Evolutionary conservation across 352 stramenopile species (phyloP).

Genomic region (Phytophthora sp.): DNA sequence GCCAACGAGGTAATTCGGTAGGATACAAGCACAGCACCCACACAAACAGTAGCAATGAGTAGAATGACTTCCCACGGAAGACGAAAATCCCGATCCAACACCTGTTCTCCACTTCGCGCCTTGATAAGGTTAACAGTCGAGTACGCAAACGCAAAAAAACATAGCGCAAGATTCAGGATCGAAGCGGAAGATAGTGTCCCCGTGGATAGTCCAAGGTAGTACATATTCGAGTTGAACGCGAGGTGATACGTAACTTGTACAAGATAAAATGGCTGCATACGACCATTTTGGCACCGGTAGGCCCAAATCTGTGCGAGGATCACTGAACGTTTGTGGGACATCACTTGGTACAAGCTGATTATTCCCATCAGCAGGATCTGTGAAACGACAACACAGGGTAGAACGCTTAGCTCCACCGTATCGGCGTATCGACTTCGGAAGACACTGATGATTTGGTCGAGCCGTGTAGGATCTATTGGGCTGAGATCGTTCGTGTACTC

Average conservation of each 20-base stretch:
- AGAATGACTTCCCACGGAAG: conserved; percentile 28
- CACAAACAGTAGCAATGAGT: neutral
- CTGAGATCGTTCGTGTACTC: conserved; percentile 19
- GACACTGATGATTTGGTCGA: conserved; percentile 29
- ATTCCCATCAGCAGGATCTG: conserved; percentile 37
- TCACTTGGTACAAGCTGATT: conserved; percentile 32
- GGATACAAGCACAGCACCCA: conserved; percentile 10
- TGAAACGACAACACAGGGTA: conserved; percentile 15
- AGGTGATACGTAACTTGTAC: conserved; percentile 36
- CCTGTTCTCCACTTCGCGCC: conserved; percentile 18
- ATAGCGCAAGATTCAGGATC: conserved; percentile 20
- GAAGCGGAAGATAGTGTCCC: conserved; percentile 23
- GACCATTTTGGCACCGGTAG: conserved; percentile 32
- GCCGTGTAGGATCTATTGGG: neutral
- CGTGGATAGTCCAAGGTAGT: conserved; percentile 26
- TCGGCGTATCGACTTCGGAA: conserved; percentile 36
- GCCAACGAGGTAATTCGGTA: conserved; percentile 12
- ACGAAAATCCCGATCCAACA: conserved; percentile 23
- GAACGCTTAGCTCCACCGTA: conserved; percentile 14
- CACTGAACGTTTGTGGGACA: conserved; percentile 28
- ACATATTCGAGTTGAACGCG: conserved; percentile 33
- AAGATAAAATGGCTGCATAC: conserved; percentile 34
- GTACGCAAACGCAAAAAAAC: conserved; percentile 31
- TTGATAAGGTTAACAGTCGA: conserved; percentile 28
- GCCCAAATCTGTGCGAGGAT: conserved; percentile 26